Evolutionary conservation across 106 monocot species (phyloP), one percentile per base, ranked within the genome.

Genomic region (Allium fistulosum): DNA sequence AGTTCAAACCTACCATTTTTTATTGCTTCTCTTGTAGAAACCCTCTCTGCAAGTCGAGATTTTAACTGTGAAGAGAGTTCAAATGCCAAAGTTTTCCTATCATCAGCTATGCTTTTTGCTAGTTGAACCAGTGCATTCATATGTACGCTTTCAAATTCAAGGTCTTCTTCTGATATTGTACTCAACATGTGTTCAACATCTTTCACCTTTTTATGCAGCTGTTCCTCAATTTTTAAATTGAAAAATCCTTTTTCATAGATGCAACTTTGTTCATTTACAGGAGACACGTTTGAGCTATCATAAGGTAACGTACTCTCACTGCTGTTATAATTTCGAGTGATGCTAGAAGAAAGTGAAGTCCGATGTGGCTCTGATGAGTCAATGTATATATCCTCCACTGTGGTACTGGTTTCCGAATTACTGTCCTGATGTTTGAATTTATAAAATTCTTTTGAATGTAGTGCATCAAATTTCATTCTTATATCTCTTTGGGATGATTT

Each of bases 31-130:
- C 68, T 97, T 28, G 76, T 58, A 8, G 74, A 73, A 67, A 69
- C 80, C 49, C 89, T 89, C 66, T 97, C 97, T 56, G 80, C 71
- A 27, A 92, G 70, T 45, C 80, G 77, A 49, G 62, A 78, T 11
- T 74, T 87, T 50, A 97, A 75, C 77, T 97, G 92, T 53, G 66
- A 75, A 62, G 74, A 79, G 60, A 97, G 78, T 76, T 97, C 92
- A 47, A 72, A 22, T 26, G 82, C 82, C 67, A 97, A 77, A 26
- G 72, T 62, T 65, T 64, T 92, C 66, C 79, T 80, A 50, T 92
- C 84, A 67, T 82, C 77, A 48, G 73, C 67, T 46, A 92, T 63
- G 9, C 69, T 76, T 68, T 58, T 76, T 58, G 92, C 77, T 37
- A 72, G 72, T 63, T 88, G 73, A 61, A 82, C 26, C 53, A 97